Conservation (phyloP, 768 basidiomycete species). For the Lactarius tabidus region DNA sequence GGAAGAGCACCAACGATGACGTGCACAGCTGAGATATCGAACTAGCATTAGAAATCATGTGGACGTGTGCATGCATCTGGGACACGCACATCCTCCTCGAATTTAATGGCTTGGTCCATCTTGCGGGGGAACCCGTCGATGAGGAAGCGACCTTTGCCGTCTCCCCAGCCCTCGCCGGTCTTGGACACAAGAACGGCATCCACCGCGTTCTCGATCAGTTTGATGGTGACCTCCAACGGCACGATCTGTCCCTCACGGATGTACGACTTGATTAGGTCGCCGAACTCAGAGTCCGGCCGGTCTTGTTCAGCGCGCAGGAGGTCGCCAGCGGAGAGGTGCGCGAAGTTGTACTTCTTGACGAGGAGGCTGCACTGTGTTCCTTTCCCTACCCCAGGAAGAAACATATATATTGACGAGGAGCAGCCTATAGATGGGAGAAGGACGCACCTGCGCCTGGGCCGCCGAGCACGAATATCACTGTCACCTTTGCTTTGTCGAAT, state of each 20-base stretch:
- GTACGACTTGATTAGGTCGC: constrained; percentile 78
- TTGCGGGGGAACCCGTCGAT: constrained; percentile 98
- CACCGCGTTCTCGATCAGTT: constrained; percentile 94
- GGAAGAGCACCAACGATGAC: constrained; percentile 80
- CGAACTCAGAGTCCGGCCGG: constrained; percentile 78
- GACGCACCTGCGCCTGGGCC: constrained; percentile 87
- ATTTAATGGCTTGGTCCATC: constrained; percentile 95
- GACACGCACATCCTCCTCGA: constrained; percentile 71
- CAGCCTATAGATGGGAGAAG: constrained; percentile 8
- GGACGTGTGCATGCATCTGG: not conserved
- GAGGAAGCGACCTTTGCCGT: constrained; percentile 80
- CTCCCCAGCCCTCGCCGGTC: constrained; percentile 55
- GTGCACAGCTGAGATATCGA: constrained; percentile 59
- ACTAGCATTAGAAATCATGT: not conserved
- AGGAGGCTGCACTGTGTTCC: constrained; percentile 90
- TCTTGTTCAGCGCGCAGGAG: constrained; percentile 92
- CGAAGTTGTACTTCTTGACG: constrained; percentile 81
- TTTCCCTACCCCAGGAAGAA: constrained; percentile 58
- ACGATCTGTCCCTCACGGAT: constrained; percentile 93
- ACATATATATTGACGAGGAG: constrained; percentile 6
- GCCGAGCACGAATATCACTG: constrained; percentile 92
- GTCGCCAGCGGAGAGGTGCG: constrained; percentile 97
- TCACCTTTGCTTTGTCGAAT: constrained; percentile 72
- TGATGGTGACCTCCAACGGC: constrained; percentile 95
- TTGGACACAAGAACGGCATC: constrained; percentile 45